phyloP scores from a whole-genome alignment of 2,329 filamentous ascomycete species.

The Camptophora hylomeconis region DNA sequence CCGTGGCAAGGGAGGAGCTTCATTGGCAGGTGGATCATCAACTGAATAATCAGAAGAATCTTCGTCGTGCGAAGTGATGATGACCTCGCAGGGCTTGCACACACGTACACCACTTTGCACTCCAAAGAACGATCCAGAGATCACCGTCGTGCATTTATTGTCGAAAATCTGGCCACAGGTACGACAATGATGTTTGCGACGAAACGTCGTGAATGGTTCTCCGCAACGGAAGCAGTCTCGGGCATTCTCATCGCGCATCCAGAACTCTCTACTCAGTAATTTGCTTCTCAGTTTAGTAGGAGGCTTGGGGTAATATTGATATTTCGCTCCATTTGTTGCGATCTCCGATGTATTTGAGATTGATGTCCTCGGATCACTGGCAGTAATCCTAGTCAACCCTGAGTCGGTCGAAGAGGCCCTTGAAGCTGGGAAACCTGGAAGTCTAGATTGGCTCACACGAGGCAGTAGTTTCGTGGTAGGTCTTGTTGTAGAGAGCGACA shows the following conservation, averaged over 20 bases:
- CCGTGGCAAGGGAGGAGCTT: slow-evolving; percentile 11
- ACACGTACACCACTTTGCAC: slow-evolving; percentile 74
- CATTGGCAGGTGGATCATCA: slow-evolving; percentile 36
- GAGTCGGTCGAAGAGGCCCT: slow-evolving; percentile 29
- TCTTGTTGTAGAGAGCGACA: slow-evolving; percentile 6
- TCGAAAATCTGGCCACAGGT: slow-evolving; percentile 97
- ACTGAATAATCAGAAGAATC: slow-evolving; percentile 85
- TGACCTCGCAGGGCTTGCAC: slow-evolving; percentile 81
- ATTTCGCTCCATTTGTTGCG: slow-evolving; percentile 2
- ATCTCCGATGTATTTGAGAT: neutral
- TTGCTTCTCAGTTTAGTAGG: slow-evolving; percentile 63
- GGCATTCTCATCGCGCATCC: slow-evolving; percentile 98
- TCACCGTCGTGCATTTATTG: slow-evolving; percentile 85
- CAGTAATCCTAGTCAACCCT: slow-evolving; percentile 22
- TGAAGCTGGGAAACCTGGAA: slow-evolving; percentile 31
- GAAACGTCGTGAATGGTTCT: slow-evolving; percentile 80
- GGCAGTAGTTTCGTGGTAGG: slow-evolving; percentile 23
- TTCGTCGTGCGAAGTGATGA: slow-evolving; percentile 83
- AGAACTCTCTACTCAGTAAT: slow-evolving; percentile 87
- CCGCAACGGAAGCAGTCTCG: slow-evolving; percentile 94
- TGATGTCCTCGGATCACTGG: neutral
- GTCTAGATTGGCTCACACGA: slow-evolving; percentile 31
- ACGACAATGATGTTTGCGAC: slow-evolving; percentile 91
- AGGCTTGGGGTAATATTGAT: slow-evolving; percentile 37
- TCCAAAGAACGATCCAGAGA: slow-evolving; percentile 75